A percentile compares a stretch with the other conserved stretches of the same genome.
phyloP scores from a whole-genome alignment of 768 basidiomycete genomes.

The Multifurca ochricompacta region DNA sequence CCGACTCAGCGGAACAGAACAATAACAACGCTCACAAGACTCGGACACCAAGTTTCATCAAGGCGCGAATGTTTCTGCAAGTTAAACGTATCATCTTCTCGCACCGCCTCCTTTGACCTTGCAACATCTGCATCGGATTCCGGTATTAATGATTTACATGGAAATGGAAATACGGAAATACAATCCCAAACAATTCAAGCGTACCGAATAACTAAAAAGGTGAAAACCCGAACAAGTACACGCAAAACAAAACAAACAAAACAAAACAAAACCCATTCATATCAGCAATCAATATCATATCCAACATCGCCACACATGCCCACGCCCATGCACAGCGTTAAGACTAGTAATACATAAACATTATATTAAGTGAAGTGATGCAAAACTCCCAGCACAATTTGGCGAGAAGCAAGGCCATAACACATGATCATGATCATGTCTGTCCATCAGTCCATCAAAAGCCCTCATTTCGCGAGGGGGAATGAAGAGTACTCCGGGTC shows the following conservation, averaged over 20 bases:
- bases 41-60: neutral
- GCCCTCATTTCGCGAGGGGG: neutral
- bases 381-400: too few species aligned
- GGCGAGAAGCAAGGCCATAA: neutral
- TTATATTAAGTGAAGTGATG: too few species aligned
- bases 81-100: neutral
- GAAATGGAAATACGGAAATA: neutral
- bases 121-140: neutral
- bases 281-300: neutral
- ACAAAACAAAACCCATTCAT: neutral
- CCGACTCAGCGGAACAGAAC: neutral
- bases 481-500: neutral
- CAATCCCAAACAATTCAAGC: neutral
- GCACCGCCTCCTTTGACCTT: neutral
- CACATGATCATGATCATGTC: too few species aligned
- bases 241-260: neutral
- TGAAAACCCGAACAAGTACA: neutral
- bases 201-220: neutral
- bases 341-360: conserved; percentile 9
- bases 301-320: neutral
- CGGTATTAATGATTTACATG: neutral
- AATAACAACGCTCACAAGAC: neutral
- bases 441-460: conserved; percentile 5
- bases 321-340: neutral
- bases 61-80: too few species aligned